Base-by-base conservation (phyloP, 108 stramenopile genomes). In the Nannochloropsis salina region DNA sequence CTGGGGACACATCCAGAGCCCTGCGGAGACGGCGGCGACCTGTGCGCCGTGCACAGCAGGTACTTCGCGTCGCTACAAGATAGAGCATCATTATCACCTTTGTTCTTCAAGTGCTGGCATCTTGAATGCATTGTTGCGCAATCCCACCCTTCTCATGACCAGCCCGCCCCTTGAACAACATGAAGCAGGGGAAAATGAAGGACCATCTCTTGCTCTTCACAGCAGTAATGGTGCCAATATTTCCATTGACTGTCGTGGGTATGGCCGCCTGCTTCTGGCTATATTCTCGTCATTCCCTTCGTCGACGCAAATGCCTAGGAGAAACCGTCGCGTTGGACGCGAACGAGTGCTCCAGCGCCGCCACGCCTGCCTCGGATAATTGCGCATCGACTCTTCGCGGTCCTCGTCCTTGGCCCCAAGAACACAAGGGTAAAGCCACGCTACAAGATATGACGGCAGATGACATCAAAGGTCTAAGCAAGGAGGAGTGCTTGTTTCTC, bases 401-500 rank as follows among this genome's bases (percentile, higher is more conserved):
- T n/a, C 20, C 20, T n/a, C 61, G 61, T n/a, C n/a, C n/a, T n/a
- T 74, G 61, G 61, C 61, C 61, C 3, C n/a, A 2, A n/a, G 61
- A 74, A 74, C 61, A 2, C 61, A 74, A 74, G 61, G 61, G 61
- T 74, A 74, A 74, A 74, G 61, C 61, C 61, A 74, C 20, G 20
- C 61, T 74, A n/a, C 20, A 74, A 74, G 61, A 74, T 74, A n/a
- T 74, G 4, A 74, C 61, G n/a, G 6, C 8, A n/a, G 61, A 74
- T n/a, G 61, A 74, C 61, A 74, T 74, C 61, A 74, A 74, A n/a
- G 61, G 61, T 74, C 61, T 74, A n/a, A 6, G 61, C 61, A 74
- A 74, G 2, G 61, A 74, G n/a, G 61, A 74, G 8, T 74, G 61
- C 61, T 74, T 74, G 61, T 74, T 15, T 6, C 61, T 74, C 15